Percentiles rank a stretch among this genome's conserved stretches.
Conservation (phyloP, 768 basidiomycete genomes). For the Arthromyces matolae region DNA sequence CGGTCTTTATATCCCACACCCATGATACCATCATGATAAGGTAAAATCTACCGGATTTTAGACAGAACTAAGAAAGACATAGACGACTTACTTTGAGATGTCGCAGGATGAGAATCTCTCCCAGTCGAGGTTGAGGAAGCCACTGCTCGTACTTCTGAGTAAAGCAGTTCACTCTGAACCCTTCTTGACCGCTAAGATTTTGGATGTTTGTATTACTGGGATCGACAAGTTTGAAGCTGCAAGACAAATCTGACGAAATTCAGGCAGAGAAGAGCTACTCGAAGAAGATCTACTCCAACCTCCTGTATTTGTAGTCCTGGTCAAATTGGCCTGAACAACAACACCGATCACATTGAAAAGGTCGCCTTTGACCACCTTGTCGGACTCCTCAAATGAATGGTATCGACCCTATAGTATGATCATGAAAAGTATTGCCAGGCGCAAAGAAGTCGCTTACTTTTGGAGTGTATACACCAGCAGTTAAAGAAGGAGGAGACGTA, state of each 20-base stretch:
- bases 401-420: conserved; percentile 15
- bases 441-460: neutral
- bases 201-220: conserved; percentile 40
- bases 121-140: conserved; percentile 46
- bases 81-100: conserved; percentile 41
- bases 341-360: conserved; percentile 23
- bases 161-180: conserved; percentile 49
- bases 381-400: conserved; percentile 9
- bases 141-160: conserved; percentile 41
- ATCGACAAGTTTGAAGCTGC: conserved; percentile 48
- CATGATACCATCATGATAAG: conserved; percentile 27
- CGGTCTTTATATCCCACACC: conserved; percentile 45
- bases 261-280: neutral
- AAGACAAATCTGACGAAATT: conserved; percentile 39
- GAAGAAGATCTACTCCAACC: conserved; percentile 21
- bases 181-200: conserved; percentile 17
- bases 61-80: neutral
- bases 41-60: conserved; percentile 25
- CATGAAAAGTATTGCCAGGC: neutral
- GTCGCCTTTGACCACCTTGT: neutral
- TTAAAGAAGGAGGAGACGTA: too few species aligned
- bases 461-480: too few species aligned
- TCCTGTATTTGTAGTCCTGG: conserved; percentile 17
- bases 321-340: conserved; percentile 16
- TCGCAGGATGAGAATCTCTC: conserved; percentile 50